Conservation (phyloP, 176 grass and related monocot genomes). For the Coix lacrymajobi region DNA sequence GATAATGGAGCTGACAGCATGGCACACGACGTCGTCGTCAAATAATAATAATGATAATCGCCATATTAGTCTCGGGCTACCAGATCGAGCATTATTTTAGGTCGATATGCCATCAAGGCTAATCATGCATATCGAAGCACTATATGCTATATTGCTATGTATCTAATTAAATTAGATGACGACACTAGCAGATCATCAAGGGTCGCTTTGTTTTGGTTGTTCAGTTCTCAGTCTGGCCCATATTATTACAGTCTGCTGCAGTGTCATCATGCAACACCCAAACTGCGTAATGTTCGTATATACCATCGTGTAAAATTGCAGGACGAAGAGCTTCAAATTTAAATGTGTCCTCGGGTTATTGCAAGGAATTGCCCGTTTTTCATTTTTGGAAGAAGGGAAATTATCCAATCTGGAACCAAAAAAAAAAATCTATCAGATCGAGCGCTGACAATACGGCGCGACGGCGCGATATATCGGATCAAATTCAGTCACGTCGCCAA, state of each 20-base stretch:
- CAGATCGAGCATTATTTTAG: neutral
- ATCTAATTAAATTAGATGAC: too few relatives aligned
- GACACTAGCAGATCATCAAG: too few relatives aligned
- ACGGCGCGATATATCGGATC: neutral
- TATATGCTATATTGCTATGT: too few relatives aligned
- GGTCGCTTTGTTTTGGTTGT: too few relatives aligned
- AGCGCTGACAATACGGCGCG: neutral
- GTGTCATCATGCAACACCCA: neutral
- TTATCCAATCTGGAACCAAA: neutral
- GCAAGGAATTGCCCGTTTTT: too few relatives aligned
- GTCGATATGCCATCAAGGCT: neutral
- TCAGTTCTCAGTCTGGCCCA: too few relatives aligned
- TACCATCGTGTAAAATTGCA: neutral
- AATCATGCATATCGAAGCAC: neutral
- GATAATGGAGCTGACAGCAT: neutral
- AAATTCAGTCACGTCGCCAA: neutral
- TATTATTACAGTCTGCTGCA: neutral
- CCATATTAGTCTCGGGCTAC: neutral
- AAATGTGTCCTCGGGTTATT: neutral
- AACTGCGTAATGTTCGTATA: neutral
- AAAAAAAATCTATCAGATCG: neutral
- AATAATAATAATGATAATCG: too few relatives aligned
- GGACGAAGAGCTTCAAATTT: neutral
- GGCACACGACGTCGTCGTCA: neutral
- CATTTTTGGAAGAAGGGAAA: neutral